Percentiles rank a stretch among this genome's conserved stretches.
Conservation (phyloP, 83 land plant genomes). For the Diphasiastrum complanatum region DNA sequence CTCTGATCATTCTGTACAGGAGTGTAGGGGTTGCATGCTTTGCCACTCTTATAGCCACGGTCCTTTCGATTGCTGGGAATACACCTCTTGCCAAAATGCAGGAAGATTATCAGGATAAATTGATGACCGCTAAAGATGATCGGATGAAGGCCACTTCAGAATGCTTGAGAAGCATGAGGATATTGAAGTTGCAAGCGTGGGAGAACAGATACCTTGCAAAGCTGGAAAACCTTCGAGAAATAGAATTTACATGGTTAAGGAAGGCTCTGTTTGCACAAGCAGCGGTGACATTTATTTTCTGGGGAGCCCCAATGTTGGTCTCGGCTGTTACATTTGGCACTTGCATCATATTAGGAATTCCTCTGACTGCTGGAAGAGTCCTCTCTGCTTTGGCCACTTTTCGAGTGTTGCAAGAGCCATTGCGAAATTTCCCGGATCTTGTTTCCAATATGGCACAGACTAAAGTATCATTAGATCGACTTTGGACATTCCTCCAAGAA, state of each 20-base stretch:
- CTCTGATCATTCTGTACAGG: constrained; percentile 66
- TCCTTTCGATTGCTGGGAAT: constrained; percentile 60
- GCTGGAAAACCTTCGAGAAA: constrained; percentile 61
- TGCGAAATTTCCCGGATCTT: constrained; percentile 83
- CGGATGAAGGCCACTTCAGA: constrained; percentile 93
- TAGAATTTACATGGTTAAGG: constrained; percentile 66
- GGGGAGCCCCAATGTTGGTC: constrained; percentile 91
- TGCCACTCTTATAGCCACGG: constrained; percentile 72
- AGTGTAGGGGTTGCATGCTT: constrained; percentile 77
- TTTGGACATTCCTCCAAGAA: constrained; percentile 71
- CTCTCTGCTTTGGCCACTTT: constrained; percentile 94
- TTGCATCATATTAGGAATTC: constrained; percentile 63
- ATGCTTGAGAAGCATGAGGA: constrained; percentile 81
- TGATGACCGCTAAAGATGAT: constrained; percentile 93
- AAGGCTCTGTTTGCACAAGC: constrained; percentile 76
- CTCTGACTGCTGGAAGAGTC: constrained; percentile 86
- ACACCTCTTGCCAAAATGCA: constrained; percentile 74
- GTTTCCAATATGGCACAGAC: constrained; percentile 88
- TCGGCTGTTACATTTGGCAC: constrained; percentile 85
- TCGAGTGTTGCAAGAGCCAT: constrained; percentile 85
- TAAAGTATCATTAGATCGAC: constrained; percentile 82
- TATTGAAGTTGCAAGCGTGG: constrained; percentile 95
- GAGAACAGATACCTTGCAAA: constrained; percentile 60
- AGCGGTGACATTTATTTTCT: constrained; percentile 72
- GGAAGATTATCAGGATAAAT: constrained; percentile 73